These are phyloP conservation scores for Helicostylum pulchrum DNA, from an alignment of 192 early-diverging fungal species.

Conservation along the genomic window DNA sequence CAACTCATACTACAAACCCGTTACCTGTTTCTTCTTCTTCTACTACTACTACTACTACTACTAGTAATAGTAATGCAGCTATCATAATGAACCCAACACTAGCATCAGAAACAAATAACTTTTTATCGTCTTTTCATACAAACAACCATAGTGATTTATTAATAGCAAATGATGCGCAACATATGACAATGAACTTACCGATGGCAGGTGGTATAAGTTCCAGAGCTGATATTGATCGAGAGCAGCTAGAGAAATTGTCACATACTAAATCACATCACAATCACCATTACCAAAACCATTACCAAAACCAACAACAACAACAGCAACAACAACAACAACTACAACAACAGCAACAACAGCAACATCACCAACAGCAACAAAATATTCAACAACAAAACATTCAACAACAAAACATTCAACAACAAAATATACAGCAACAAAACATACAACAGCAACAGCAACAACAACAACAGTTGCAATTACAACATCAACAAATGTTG, in stretches of 20 bases:
- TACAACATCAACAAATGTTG: slow-evolving; percentile 4
- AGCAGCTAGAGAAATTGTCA: slow-evolving; percentile 10
- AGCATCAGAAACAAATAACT: neutral
- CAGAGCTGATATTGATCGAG: slow-evolving; percentile 2
- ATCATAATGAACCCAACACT: neutral
- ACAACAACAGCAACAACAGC: slow-evolving; percentile 9
- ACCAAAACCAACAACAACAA: no score
- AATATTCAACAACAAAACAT: neutral
- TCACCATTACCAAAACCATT: neutral
- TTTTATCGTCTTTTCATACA: neutral
- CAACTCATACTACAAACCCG: no score
- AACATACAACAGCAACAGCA: neutral
- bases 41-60: no score
- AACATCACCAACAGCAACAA: no score
- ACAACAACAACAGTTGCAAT: slow-evolving; percentile 3
- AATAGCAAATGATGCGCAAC: neutral
- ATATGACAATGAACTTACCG: neutral
- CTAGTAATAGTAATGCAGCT: neutral
- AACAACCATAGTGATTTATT: neutral
- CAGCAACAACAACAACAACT: neutral
- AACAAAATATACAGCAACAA: no score
- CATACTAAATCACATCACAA: neutral
- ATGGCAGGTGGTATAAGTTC: neutral
- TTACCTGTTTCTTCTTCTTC: neutral
- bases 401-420: neutral